Percentiles rank a stretch among this genome's conserved stretches.
These are phyloP conservation scores for Lonicera japonica DNA, from an alignment of 129 eudicot genomes.

Conservation along the genomic window DNA sequence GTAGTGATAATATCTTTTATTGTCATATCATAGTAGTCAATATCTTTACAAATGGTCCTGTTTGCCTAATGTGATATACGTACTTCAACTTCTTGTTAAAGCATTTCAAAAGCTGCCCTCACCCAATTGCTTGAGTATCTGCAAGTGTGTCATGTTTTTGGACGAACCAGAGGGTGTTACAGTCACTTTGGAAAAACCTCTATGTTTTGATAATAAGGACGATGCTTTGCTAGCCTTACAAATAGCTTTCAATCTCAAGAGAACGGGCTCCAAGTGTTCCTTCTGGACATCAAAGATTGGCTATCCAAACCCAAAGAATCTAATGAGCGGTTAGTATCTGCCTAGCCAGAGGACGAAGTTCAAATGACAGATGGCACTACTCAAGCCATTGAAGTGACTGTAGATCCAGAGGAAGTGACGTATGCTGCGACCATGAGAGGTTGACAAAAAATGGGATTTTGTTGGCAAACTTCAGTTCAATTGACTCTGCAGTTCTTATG, in stretches of 20 bases:
- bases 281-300: slow-evolving; percentile 64
- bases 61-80: slow-evolving; percentile 34
- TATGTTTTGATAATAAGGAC: slow-evolving; percentile 66
- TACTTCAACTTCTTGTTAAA: slow-evolving; percentile 71
- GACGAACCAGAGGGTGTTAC: slow-evolving; percentile 86
- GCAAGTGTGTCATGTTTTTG: slow-evolving; percentile 90
- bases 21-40: too few relatives aligned
- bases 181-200: slow-evolving; percentile 66
- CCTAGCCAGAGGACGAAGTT: too few relatives aligned
- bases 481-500: too few relatives aligned
- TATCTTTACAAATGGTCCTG: not conserved
- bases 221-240: slow-evolving; percentile 91
- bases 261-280: slow-evolving; percentile 95
- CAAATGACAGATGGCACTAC: too few relatives aligned
- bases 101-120: slow-evolving; percentile 69
- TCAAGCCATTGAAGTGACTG: too few relatives aligned
- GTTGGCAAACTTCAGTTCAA: slow-evolving; percentile 94
- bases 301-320: slow-evolving; percentile 60
- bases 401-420: too few relatives aligned
- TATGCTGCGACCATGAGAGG: slow-evolving; percentile 91
- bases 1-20: slow-evolving; percentile 56
- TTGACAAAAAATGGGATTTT: slow-evolving; percentile 73
- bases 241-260: slow-evolving; percentile 85
- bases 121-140: slow-evolving; percentile 84
- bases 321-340: slow-evolving; percentile 37